Base-by-base conservation (phyloP, 176 grass and related monocot genomes). In the Alopecurus myosuroides region DNA sequence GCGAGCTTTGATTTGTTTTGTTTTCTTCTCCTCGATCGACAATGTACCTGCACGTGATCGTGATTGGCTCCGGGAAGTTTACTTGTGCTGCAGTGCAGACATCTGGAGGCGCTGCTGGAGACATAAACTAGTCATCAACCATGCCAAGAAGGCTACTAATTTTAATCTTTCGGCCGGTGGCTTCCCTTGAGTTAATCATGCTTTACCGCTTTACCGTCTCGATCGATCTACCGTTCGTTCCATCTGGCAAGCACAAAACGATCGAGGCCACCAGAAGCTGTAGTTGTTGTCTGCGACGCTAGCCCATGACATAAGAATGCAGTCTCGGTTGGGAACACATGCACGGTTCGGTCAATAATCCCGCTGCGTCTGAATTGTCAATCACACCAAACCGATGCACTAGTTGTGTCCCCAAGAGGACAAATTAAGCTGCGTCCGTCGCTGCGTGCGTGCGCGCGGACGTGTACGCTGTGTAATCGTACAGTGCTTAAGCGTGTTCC, bases 41-140 rank as follows among this genome's bases (percentile, higher is more conserved):
- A 20, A 82, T 66, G 79, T 44, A 44, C 42, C 42, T 36, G 41
- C 88, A 78, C 65, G 88, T 90, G 74, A 90, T 56, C 18, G 79
- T 17, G 79, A 83, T 82, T 41, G 80, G 65, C 65, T 84, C 46
- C 4, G 22, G 5, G 36, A 87, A 56, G 74, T 79, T 90, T 74
- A 61, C 85, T 41, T 79, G 2, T n/a, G n/a, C n/a, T n/a, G n/a
- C n/a, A n/a, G n/a, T n/a, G 78, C 80, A 51, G 36, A 23, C 84
- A 73, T 64, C 29, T 64, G 61, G 61, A 64, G 13, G 29, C n/a
- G n/a, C n/a, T n/a, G n/a, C n/a, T 34, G 30, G 29, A 64, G 0
- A 0, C 60, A 6, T 15, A 33, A 9, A 64, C 29, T 64, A 64
- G 4, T 64, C n/a, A 62, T 2, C 13, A 19, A 0, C 29, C 15